Percentiles rank a stretch among this genome's conserved stretches.
These are phyloP conservation scores for Umbelopsis sp. DNA, from an alignment of 192 early-diverging fungal species.

Conservation along the genomic window DNA sequence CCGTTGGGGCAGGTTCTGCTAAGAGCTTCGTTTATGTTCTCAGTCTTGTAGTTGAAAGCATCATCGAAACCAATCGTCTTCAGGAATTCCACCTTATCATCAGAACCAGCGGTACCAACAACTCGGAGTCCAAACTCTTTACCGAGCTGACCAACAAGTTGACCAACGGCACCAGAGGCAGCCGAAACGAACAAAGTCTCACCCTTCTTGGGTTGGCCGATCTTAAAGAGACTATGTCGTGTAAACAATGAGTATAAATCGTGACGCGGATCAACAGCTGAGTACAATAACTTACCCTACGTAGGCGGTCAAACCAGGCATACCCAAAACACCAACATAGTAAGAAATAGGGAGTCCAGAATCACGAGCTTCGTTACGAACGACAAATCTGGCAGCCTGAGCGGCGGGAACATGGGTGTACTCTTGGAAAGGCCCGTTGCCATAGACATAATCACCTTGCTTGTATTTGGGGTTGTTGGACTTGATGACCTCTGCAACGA, in stretches of 20 bases:
- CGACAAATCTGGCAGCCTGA: constrained; percentile 20
- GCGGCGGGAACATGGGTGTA: constrained; percentile 49
- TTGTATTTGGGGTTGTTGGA: constrained; percentile 59
- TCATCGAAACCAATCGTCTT: constrained; percentile 74
- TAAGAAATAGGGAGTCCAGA: constrained; percentile 54
- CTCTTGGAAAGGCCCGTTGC: constrained; percentile 55
- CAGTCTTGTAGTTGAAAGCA: constrained; percentile 93
- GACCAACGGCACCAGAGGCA: constrained; percentile 81
- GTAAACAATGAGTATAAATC: constrained; percentile 19
- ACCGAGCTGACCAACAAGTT: constrained; percentile 76
- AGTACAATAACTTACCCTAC: constrained; percentile 31
- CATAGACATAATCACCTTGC: constrained; percentile 67
- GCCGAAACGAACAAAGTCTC: constrained; percentile 85
- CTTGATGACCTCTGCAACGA: constrained; percentile 65
- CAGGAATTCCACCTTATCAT: constrained; percentile 80
- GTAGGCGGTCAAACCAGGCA: constrained; percentile 84
- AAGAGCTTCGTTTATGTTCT: constrained; percentile 52
- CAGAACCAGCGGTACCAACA: constrained; percentile 80
- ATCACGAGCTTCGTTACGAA: constrained; percentile 41
- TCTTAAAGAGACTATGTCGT: constrained; percentile 50
- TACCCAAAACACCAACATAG: constrained; percentile 72
- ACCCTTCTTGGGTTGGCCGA: constrained; percentile 75
- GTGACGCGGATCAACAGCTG: constrained; percentile 9
- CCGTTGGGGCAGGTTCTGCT: constrained; percentile 70
- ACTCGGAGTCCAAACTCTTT: constrained; percentile 78